These are phyloP conservation scores for Cicer judaicum DNA, from an alignment of 306 rosid genomes.

Conservation along the genomic window DNA sequence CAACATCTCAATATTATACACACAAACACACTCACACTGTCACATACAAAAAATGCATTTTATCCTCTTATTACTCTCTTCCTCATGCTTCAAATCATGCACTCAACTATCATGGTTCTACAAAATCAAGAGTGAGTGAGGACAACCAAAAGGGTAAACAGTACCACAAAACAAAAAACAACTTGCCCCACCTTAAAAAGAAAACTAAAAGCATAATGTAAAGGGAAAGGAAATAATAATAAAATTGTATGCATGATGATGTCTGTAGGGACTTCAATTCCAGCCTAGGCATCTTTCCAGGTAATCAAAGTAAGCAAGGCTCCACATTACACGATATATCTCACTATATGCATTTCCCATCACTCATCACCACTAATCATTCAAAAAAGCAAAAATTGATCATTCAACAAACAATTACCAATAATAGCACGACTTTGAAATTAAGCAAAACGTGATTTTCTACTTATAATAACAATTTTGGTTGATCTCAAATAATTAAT, in stretches of 20 bases:
- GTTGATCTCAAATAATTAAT: no score
- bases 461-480: neutral
- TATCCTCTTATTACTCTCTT: constrained; percentile 22
- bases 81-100: neutral
- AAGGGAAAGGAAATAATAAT: constrained; percentile 29
- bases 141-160: constrained; percentile 45
- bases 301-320: constrained; percentile 42
- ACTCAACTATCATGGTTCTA: constrained; percentile 8
- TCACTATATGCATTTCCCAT: constrained; percentile 30
- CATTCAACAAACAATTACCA: constrained; percentile 42
- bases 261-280: constrained; percentile 52
- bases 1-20: constrained; percentile 27
- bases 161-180: constrained; percentile 34
- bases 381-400: constrained; percentile 37
- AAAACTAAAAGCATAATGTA: constrained; percentile 47
- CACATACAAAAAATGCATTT: constrained; percentile 8
- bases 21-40: constrained; percentile 1
- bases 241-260: constrained; percentile 46
- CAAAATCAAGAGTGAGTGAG: constrained; percentile 36
- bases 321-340: constrained; percentile 37
- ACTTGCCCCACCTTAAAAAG: constrained; percentile 49
- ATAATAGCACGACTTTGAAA: constrained; percentile 23
- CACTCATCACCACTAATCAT: constrained; percentile 42
- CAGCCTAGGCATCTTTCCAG: constrained; percentile 57
- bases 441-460: constrained; percentile 34